These are phyloP conservation scores for Pseudogymnoascus sp. DNA, from an alignment of 2,329 filamentous ascomycete species.

Conservation along the genomic window DNA sequence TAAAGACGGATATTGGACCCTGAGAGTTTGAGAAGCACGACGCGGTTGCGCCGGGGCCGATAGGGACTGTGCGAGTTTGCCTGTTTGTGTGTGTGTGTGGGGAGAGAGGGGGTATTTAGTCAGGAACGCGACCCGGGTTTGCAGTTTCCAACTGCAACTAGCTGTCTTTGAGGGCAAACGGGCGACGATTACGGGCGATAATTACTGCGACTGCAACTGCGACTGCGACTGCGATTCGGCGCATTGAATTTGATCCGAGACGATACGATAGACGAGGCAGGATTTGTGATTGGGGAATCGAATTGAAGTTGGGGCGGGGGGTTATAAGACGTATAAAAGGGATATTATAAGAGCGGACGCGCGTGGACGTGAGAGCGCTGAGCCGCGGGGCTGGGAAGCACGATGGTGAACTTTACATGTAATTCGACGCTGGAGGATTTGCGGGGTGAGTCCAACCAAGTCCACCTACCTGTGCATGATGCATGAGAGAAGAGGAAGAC, in stretches of 20 bases:
- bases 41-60: neutral
- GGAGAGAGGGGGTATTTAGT: neutral
- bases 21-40: neutral
- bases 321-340: neutral
- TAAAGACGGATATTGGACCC: neutral
- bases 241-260: neutral
- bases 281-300: neutral
- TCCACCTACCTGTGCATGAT: neutral
- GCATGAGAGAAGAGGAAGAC: conserved; percentile 9
- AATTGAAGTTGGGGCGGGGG: neutral
- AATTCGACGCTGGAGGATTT: conserved; percentile 30
- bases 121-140: neutral
- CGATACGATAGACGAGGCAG: neutral
- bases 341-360: neutral
- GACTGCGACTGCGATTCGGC: no score
- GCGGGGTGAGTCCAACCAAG: conserved; percentile 23
- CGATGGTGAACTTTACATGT: conserved; percentile 18
- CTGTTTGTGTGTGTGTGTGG: neutral
- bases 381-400: neutral
- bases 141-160: neutral
- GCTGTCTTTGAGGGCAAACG: no score
- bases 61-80: neutral
- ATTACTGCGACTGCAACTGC: neutral
- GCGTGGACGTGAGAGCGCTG: neutral
- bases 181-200: neutral